Conservation (phyloP, 768 basidiomycete species). For the Tulasnella sp. region DNA sequence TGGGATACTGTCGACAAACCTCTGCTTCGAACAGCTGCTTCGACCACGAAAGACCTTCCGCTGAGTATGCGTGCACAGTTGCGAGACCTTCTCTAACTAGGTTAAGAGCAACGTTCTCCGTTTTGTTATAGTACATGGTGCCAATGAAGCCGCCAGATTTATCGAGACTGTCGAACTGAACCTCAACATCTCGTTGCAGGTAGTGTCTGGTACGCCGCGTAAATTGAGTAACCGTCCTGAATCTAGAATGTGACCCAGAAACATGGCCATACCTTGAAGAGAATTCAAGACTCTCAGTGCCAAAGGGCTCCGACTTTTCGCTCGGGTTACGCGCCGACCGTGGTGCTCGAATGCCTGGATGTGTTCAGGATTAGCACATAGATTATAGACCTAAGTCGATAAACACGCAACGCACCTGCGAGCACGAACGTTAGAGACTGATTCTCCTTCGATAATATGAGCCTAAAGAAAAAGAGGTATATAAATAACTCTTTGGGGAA, state of each 20-base stretch:
- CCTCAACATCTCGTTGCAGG: conserved; percentile 93
- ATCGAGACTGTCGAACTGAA: conserved; percentile 81
- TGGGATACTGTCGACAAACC: conserved; percentile 29
- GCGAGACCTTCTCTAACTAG: conserved; percentile 82
- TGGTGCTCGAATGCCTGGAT: conserved; percentile 79
- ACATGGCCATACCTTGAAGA: conserved; percentile 28
- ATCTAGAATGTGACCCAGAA: not conserved
- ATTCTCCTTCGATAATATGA: conserved; percentile 83
- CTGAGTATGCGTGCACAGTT: conserved; percentile 77
- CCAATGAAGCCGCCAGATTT: conserved; percentile 96
- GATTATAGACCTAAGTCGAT: no score
- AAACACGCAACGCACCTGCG: conserved; percentile 54
- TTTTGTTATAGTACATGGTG: conserved; percentile 70
- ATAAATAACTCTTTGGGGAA: not conserved
- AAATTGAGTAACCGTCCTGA: not conserved
- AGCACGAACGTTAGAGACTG: conserved; percentile 88
- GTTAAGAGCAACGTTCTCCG: conserved; percentile 74
- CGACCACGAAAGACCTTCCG: conserved; percentile 69
- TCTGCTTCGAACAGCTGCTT: conserved; percentile 76
- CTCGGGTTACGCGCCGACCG: conserved; percentile 59
- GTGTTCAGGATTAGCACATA: no score
- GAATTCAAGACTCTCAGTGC: conserved; percentile 71
- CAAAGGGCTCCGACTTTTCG: conserved; percentile 87
- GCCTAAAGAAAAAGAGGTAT: conserved; percentile 32
- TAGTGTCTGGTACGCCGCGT: conserved; percentile 39